phyloP scores from a whole-genome alignment of 352 stramenopile genomes.

The Phytopythium sindhum region DNA sequence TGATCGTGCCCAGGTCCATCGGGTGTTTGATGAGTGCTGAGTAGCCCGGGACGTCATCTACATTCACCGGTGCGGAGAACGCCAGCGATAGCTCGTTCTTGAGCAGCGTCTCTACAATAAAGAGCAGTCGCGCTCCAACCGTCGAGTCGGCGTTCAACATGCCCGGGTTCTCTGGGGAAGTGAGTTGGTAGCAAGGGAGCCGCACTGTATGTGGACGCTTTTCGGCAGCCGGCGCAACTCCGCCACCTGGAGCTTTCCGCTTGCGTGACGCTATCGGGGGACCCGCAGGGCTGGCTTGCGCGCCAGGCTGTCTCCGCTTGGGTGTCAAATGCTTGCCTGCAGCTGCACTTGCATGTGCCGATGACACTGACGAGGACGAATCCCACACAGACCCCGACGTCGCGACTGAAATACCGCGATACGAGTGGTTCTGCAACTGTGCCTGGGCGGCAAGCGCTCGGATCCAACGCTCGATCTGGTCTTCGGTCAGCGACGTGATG shows the following conservation, averaged over 20 bases:
- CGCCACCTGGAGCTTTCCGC: slow-evolving; percentile 23
- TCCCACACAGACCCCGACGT: slow-evolving; percentile 1
- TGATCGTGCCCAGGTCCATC: slow-evolving; percentile 93
- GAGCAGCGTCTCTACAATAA: slow-evolving; percentile 59
- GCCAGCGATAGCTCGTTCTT: slow-evolving; percentile 62
- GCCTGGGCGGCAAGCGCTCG: slow-evolving; percentile 27
- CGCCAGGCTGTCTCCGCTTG: slow-evolving; percentile 45
- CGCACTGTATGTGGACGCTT: slow-evolving; percentile 36
- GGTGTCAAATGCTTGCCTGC: slow-evolving; percentile 37
- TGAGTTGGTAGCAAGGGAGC: slow-evolving; percentile 60
- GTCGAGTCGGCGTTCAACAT: slow-evolving; percentile 39
- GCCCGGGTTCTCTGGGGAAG: slow-evolving; percentile 23
- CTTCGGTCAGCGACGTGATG: slow-evolving; percentile 54
- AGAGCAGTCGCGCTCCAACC: slow-evolving; percentile 46
- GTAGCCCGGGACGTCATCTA: slow-evolving; percentile 70
- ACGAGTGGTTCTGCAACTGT: slow-evolving; percentile 25
- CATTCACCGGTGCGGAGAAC: slow-evolving; percentile 68
- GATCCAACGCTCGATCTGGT: slow-evolving; percentile 70
- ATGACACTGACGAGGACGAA: neutral
- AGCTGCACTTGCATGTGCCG: neutral
- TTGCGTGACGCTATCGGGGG: slow-evolving; percentile 38
- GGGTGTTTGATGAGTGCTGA: slow-evolving; percentile 63
- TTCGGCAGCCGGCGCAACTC: neutral
- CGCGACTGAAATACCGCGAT: slow-evolving; percentile 10
- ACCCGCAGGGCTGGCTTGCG: slow-evolving; percentile 15